Conservation (phyloP, 306 rosid genomes). For the Dryas octopetala region DNA sequence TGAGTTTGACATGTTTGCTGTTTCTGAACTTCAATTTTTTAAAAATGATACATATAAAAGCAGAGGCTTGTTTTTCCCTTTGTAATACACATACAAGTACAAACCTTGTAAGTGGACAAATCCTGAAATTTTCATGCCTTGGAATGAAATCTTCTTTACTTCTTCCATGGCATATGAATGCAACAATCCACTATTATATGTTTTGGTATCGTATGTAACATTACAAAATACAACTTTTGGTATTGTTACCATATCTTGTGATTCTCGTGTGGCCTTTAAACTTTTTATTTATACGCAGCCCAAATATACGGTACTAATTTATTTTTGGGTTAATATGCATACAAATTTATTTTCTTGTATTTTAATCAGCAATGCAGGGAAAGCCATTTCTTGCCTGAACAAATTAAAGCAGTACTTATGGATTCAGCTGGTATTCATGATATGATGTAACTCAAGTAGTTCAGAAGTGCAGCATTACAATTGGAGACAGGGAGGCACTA, state of each 20-base stretch:
- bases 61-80: background rate
- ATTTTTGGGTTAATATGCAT: no score
- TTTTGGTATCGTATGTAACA: background rate
- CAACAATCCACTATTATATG: background rate
- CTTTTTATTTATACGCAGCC: no score
- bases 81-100: background rate
- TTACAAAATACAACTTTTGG: background rate
- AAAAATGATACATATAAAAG: background rate
- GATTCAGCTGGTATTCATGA: constrained; percentile 73
- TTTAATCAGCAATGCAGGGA: constrained; percentile 78
- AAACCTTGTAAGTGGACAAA: background rate
- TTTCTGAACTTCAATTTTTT: background rate
- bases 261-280: no score
- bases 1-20: constrained; percentile 10
- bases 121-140: background rate
- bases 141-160: background rate
- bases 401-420: constrained; percentile 73
- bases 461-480: constrained; percentile 7
- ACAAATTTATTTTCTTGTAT: constrained; percentile 12
- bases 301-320: background rate
- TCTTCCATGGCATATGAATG: background rate
- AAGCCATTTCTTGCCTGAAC: constrained; percentile 74
- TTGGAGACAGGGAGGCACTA: constrained; percentile 27
- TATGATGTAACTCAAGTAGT: constrained; percentile 36
- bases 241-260: background rate